These are phyloP conservation scores for Beauveria rudraprayagi DNA, from an alignment of 2,329 filamentous ascomycete species.

Conservation along the genomic window DNA sequence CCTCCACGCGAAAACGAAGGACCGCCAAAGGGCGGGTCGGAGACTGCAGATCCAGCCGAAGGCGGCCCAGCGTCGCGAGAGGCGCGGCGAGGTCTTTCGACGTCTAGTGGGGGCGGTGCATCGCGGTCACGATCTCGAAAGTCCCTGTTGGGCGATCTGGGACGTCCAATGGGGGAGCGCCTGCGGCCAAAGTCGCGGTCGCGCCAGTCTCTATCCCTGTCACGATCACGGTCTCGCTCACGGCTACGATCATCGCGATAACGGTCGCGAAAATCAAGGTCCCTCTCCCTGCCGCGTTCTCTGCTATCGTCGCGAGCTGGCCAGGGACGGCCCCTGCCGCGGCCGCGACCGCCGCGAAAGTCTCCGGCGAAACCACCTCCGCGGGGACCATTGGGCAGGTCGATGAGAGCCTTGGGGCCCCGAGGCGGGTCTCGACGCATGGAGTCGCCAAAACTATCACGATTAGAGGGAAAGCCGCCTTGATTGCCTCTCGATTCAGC, in stretches of 20 bases:
- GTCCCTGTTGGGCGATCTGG: conserved; percentile 60
- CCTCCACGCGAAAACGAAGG: conserved; percentile 46
- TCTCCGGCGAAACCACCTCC: conserved; percentile 55
- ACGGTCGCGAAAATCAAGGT: conserved; percentile 50
- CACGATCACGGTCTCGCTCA: conserved; percentile 49
- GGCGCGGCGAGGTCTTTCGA: conserved; percentile 57
- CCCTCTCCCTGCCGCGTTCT: conserved; percentile 52
- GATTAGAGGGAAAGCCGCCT: conserved; percentile 51
- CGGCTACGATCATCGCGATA: conserved; percentile 53
- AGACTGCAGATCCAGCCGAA: conserved; percentile 62
- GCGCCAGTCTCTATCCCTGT: conserved; percentile 41
- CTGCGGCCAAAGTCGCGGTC: conserved; percentile 36
- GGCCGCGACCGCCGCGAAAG: conserved; percentile 46
- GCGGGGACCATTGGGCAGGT: conserved; percentile 59
- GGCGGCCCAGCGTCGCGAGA: conserved; percentile 64
- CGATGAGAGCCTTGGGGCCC: conserved; percentile 71
- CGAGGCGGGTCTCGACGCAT: conserved; percentile 64
- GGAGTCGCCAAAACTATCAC: conserved; percentile 50
- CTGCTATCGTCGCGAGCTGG: conserved; percentile 51
- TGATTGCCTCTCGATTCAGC: conserved; percentile 49
- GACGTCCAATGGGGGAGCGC: conserved; percentile 50
- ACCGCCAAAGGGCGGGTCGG: conserved; percentile 53
- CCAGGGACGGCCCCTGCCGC: conserved; percentile 52
- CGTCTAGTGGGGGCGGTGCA: conserved; percentile 54
- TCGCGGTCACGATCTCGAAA: conserved; percentile 53